Evolutionary conservation across 495 filamentous ascomycete genomes (phyloP).

Genomic region (Aspergillus affinis): DNA sequence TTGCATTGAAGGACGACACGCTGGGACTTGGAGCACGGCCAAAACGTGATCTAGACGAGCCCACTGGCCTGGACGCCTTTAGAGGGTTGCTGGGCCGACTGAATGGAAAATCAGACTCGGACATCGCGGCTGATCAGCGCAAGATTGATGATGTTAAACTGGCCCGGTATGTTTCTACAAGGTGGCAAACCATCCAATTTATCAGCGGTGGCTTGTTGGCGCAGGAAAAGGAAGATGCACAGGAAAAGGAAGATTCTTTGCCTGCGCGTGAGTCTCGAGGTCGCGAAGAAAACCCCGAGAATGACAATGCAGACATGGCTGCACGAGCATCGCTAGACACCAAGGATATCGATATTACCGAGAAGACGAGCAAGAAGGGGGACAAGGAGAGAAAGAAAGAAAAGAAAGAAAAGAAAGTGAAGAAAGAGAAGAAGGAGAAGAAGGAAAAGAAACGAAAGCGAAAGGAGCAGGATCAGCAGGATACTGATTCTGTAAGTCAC

Average conservation of each 20-base stretch:
- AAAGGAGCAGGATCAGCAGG: constrained; percentile 43
- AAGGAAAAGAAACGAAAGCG: constrained; percentile 48
- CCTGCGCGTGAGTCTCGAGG: neutral
- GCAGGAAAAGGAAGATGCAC: constrained; percentile 57
- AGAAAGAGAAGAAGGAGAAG: constrained; percentile 47
- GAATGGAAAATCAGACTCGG: constrained; percentile 78
- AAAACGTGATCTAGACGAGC: constrained; percentile 59
- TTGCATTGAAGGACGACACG: constrained; percentile 83
- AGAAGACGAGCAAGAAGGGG: constrained; percentile 7
- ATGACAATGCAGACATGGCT: neutral
- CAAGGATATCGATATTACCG: constrained; percentile 27
- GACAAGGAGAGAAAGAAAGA: constrained; percentile 24
- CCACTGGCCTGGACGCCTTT: constrained; percentile 80
- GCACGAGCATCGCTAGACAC: neutral
- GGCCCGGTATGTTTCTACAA: constrained; percentile 64
- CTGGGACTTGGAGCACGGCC: constrained; percentile 80
- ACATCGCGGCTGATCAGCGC: constrained; percentile 63
- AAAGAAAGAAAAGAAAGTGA: constrained; percentile 24
- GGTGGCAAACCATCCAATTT: constrained; percentile 74
- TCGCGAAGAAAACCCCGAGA: neutral
- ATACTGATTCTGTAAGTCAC: constrained; percentile 10
- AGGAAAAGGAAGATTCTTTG: constrained; percentile 41
- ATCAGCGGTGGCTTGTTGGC: constrained; percentile 77
- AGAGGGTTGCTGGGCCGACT: constrained; percentile 81
- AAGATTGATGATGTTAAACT: constrained; percentile 61